phyloP scores from a whole-genome alignment of 805 yeast species.

The Cyberlindnera sargentensis region DNA sequence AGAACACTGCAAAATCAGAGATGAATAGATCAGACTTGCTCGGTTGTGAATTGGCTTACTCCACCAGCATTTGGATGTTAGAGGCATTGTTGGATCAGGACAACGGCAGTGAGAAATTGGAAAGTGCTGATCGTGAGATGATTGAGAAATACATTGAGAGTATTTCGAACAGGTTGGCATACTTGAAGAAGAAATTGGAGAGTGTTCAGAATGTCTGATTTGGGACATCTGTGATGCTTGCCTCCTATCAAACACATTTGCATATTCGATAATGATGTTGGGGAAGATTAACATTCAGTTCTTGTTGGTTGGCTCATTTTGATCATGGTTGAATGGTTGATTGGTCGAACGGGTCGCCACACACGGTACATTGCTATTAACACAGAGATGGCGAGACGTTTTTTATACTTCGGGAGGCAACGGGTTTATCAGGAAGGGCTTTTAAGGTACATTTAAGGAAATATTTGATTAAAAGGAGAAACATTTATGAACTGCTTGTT shows the following conservation, averaged over 20 bases:
- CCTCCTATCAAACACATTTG: background rate
- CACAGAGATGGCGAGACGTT: no score
- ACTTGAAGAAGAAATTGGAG: slow-evolving; percentile 53
- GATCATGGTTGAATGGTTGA: no score
- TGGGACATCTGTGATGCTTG: background rate
- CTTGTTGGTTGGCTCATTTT: no score
- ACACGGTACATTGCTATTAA: no score
- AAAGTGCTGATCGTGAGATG: slow-evolving; percentile 64
- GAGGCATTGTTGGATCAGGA: slow-evolving; percentile 67
- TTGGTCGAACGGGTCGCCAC: no score
- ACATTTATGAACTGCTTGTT: background rate
- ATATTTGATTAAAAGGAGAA: background rate
- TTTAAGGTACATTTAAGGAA: background rate
- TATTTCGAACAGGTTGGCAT: slow-evolving; percentile 73
- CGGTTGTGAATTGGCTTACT: slow-evolving; percentile 82
- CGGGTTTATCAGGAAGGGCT: background rate
- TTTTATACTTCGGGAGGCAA: no score
- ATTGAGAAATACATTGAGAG: slow-evolving; percentile 78
- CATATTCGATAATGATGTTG: background rate
- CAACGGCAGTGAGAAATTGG: slow-evolving; percentile 35
- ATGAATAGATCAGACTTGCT: slow-evolving; percentile 56
- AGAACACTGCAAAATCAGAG: slow-evolving; percentile 87
- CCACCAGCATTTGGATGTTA: slow-evolving; percentile 93
- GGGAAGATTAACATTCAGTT: no score
- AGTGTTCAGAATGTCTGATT: background rate